A percentile compares a stretch with the other conserved stretches of the same genome.
These are phyloP conservation scores for Protomyces inundatus DNA, from an alignment of 1,139 yeast genomes.

Conservation along the genomic window DNA sequence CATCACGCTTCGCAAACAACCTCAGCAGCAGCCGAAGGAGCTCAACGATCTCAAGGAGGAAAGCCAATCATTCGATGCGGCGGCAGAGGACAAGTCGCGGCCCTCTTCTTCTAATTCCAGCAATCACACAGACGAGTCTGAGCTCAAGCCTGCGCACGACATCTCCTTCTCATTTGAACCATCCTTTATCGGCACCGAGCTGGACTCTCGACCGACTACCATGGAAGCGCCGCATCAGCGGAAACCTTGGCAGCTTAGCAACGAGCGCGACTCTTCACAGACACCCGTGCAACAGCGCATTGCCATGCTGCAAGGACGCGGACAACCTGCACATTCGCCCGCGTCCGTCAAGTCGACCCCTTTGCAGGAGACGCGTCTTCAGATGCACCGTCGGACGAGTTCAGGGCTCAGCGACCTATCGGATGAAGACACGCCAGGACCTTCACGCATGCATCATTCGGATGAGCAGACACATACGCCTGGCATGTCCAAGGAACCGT, in stretches of 20 bases:
- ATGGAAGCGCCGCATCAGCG: neutral
- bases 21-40: too few relatives aligned
- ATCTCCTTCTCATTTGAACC: neutral
- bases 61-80: neutral
- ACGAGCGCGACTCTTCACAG: neutral
- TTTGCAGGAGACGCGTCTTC: neutral
- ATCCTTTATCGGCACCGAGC: neutral
- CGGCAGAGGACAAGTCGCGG: neutral
- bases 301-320: neutral
- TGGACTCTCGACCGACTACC: neutral
- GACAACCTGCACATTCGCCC: neutral
- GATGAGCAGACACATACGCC: neutral
- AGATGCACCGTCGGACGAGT: neutral
- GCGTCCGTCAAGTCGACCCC: neutral
- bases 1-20: too few relatives aligned
- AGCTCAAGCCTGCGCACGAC: neutral
- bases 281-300: neutral
- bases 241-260: neutral
- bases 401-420: neutral
- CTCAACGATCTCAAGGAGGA: neutral
- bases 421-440: neutral
- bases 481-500: neutral
- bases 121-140: neutral
- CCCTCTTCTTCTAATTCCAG: neutral
- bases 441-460: too few relatives aligned